Conservation (phyloP, 2,329 filamentous ascomycete genomes). For the Thielaviopsis populi region DNA sequence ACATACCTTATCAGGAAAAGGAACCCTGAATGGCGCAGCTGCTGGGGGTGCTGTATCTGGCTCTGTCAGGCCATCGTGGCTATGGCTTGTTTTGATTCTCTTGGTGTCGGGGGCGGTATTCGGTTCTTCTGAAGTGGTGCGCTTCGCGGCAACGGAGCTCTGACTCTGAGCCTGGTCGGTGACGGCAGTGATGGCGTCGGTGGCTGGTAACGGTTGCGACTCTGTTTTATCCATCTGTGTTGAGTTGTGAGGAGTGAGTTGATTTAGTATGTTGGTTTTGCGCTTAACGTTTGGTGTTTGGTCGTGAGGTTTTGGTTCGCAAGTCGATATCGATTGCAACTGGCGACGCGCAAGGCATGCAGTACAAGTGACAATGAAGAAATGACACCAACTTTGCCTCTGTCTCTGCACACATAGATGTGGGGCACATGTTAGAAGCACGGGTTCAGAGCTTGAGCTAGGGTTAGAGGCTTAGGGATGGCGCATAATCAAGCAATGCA, state of each 20-base stretch:
- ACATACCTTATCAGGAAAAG: conserved; percentile 1
- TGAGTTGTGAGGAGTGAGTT: not conserved
- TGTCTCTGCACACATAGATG: no score
- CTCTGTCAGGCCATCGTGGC: not conserved
- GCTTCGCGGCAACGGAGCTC: not conserved
- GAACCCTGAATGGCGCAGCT: not conserved
- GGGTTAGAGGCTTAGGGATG: no score
- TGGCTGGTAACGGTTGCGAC: not conserved
- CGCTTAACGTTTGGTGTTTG: not conserved
- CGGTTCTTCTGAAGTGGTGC: conserved; percentile 1
- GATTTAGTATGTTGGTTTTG: not conserved
- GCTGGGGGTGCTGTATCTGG: not conserved
- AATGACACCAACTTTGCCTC: no score
- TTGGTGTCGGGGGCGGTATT: conserved; percentile 1
- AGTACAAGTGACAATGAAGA: no score
- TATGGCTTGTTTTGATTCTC: not conserved
- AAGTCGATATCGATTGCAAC: not conserved
- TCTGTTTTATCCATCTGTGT: not conserved
- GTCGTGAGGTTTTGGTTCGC: not conserved
- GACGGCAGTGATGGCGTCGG: not conserved
- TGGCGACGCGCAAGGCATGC: not conserved
- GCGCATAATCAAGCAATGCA: no score
- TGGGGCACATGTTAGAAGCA: no score
- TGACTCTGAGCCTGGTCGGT: not conserved
- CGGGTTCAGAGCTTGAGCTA: no score